phyloP scores from a whole-genome alignment of 2,329 filamentous ascomycete genomes.

The Coniochaeta prunicola region DNA sequence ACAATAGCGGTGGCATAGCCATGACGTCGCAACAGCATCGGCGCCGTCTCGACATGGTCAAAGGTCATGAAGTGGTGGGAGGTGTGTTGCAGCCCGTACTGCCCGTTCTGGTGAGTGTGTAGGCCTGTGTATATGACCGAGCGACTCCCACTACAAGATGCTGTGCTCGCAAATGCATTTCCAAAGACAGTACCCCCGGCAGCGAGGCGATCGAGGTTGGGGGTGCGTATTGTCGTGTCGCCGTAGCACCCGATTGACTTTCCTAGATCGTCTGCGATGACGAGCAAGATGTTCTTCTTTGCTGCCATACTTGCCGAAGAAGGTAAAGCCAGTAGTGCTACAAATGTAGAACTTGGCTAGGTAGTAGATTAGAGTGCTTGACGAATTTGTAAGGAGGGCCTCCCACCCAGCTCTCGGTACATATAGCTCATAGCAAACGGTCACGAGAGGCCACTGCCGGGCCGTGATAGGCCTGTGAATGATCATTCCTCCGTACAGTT shows the following conservation, averaged over 20 bases:
- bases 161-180: conserved; percentile 34
- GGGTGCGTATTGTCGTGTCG: conserved; percentile 19
- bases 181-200: conserved; percentile 26
- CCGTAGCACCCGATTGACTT: neutral
- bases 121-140: conserved; percentile 40
- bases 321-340: too few species aligned
- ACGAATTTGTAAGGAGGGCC: too few species aligned
- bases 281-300: too few species aligned
- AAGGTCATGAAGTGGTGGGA: conserved; percentile 35
- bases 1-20: conserved; percentile 39
- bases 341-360: too few species aligned
- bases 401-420: too few species aligned
- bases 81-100: conserved; percentile 33
- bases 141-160: conserved; percentile 39
- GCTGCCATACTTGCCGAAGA: too few species aligned
- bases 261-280: neutral
- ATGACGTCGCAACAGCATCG: conserved; percentile 25
- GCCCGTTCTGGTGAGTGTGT: conserved; percentile 39
- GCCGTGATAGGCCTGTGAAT: too few species aligned
- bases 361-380: too few species aligned
- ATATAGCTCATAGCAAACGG: too few species aligned
- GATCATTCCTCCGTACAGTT: too few species aligned
- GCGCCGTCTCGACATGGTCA: conserved; percentile 33
- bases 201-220: conserved; percentile 32
- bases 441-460: too few species aligned